Percentiles rank a stretch among this genome's conserved stretches.
These are phyloP conservation scores for Vinca minor DNA, from an alignment of 257 asterid species.

Conservation along the genomic window DNA sequence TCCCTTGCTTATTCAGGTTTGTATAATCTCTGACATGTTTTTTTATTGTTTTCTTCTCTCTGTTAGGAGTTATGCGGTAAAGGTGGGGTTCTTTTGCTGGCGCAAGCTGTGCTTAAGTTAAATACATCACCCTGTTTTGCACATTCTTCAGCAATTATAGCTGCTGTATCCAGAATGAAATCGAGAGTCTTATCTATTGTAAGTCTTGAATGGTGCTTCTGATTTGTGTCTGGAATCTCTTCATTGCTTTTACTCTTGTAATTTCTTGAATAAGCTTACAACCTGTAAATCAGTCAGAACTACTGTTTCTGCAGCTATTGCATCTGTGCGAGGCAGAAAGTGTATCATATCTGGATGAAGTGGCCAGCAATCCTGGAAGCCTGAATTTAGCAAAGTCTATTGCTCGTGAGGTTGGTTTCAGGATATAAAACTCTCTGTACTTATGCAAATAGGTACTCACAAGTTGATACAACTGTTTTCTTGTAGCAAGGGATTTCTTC, in stretches of 20 bases:
- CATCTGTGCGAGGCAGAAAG: slow-evolving; percentile 90
- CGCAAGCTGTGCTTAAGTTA: slow-evolving; percentile 60
- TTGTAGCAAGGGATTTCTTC: neutral
- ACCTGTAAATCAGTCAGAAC: slow-evolving; percentile 14
- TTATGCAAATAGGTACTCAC: neutral
- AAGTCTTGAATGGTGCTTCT: slow-evolving; percentile 29
- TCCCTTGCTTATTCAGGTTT: neutral
- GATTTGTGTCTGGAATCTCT: slow-evolving; percentile 1
- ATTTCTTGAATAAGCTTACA: slow-evolving; percentile 9
- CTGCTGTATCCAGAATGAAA: slow-evolving; percentile 75
- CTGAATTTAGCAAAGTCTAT: slow-evolving; percentile 71
- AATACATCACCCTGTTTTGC: slow-evolving; percentile 36
- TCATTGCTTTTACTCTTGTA: slow-evolving; percentile 10
- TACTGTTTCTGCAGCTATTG: slow-evolving; percentile 56
- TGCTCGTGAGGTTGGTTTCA: slow-evolving; percentile 62
- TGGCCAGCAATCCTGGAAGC: slow-evolving; percentile 60
- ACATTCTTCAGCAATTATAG: slow-evolving; percentile 32
- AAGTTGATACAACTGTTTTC: neutral
- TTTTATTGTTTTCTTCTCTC: slow-evolving; percentile 13
- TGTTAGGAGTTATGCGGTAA: slow-evolving; percentile 80
- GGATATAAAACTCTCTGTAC: neutral
- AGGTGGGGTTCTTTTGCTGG: slow-evolving; percentile 78
- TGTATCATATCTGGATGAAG: slow-evolving; percentile 91
- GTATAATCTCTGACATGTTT: slow-evolving; percentile 18
- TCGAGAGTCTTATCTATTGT: slow-evolving; percentile 82